Percentiles rank a stretch among this genome's conserved stretches.
These are phyloP conservation scores for Myriangium duriaei DNA, from an alignment of 2,329 filamentous ascomycete genomes.

Conservation along the genomic window DNA sequence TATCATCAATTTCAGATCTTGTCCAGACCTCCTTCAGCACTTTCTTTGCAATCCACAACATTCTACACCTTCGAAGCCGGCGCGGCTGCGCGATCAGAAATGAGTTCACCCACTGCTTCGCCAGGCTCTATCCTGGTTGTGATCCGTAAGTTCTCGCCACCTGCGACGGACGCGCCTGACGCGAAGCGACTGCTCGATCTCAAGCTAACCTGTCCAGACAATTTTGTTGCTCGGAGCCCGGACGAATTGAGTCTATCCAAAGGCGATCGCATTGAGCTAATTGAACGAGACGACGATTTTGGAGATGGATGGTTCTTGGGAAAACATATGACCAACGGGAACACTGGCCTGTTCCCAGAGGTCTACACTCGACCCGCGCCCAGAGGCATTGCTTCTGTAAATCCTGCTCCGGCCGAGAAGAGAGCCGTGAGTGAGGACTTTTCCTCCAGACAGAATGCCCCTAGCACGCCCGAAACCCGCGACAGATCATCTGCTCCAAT, in stretches of 20 bases:
- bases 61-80: no score
- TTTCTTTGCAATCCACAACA: no score
- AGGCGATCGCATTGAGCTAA: conserved; percentile 69
- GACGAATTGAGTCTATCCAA: conserved; percentile 85
- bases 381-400: conserved; percentile 18
- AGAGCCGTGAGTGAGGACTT: conserved; percentile 5
- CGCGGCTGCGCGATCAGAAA: no score
- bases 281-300: conserved; percentile 80
- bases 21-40: no score
- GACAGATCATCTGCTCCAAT: conserved; percentile 8
- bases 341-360: conserved; percentile 72
- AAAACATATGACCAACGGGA: conserved; percentile 58
- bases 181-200: neutral
- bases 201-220: conserved; percentile 45
- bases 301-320: conserved; percentile 78
- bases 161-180: neutral
- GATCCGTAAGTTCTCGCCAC: conserved; percentile 54
- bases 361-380: conserved; percentile 28
- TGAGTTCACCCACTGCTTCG: conserved; percentile 14
- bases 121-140: conserved; percentile 43
- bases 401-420: conserved; percentile 21
- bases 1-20: no score
- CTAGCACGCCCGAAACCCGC: neutral
- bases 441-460: conserved; percentile 5
- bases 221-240: conserved; percentile 80